Evolutionary conservation across 2,329 filamentous ascomycete genomes (phyloP), one percentile per base, ranked within the genome.

Genomic region (Arthrinium phaeospermum): DNA sequence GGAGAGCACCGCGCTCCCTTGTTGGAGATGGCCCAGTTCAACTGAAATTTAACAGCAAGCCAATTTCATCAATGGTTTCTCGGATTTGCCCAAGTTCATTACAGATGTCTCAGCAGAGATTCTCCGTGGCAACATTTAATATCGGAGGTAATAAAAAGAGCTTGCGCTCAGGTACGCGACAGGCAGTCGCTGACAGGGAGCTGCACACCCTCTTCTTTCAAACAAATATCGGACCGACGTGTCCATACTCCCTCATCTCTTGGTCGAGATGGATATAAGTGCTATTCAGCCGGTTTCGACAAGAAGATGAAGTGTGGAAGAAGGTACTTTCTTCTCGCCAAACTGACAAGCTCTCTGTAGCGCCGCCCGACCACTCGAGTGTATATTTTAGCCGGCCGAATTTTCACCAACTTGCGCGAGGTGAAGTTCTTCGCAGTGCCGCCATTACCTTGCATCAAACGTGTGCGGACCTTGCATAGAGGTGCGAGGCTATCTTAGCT

Each of bases 151-250:
- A 61, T 37, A 3, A 53, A 37, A 41, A 41, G 7, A 41, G 8
- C 37, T 41, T 41, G 30, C 12, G 7, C 16, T 4, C 30, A 22
- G 16, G 53, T 61, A 61, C 27, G 30, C 30, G 34, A 64, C 19
- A 24, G 19, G 57, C 19, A n/a, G 57, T 64, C 19, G 30, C 34
- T 64, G 19, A 41, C 57, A 64, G 57, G 57, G 57, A n/a, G 34
- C 19, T 64, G 57, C 19, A 37, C 57, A 64, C 57, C 57, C 12
- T 64, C 34, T 64, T 64, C 19, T 37, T 41, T 64, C 57, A 64
- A 64, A 64, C 57, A 41, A 34, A 41, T 24, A 64, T 64, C 57
- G 57, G 57, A 64, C 57, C 57, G 57, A 64, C 34, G 57, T 41
- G 57, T 12, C 30, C 6, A 64, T n/a, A n/a, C 5, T 64, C 30